phyloP scores from a whole-genome alignment of 257 asterid species.

The Fraxinus excelsior region DNA sequence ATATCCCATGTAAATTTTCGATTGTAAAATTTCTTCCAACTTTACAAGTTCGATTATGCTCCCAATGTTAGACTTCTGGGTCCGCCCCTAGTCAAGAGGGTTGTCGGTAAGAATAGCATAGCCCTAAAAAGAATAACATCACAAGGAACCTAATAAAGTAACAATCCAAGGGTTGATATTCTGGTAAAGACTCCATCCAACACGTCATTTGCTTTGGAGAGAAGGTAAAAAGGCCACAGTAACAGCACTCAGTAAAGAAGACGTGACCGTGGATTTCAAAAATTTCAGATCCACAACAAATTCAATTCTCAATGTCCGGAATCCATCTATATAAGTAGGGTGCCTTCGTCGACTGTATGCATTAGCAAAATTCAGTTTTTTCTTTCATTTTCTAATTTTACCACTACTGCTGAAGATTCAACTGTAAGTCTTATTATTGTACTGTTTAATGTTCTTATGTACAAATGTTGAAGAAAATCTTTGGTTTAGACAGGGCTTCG shows the following conservation, averaged over 20 bases:
- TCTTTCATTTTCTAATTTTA: background rate
- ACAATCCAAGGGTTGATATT: too few species aligned
- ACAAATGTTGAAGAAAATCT: background rate
- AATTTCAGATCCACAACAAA: background rate
- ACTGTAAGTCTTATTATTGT: background rate
- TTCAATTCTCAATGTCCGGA: background rate
- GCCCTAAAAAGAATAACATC: too few species aligned
- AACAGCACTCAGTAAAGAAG: background rate
- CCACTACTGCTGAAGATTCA: background rate
- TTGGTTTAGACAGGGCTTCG: background rate
- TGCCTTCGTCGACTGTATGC: background rate
- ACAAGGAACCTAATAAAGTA: too few species aligned
- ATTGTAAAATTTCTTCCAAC: too few species aligned
- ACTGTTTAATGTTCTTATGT: background rate
- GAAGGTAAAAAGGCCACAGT: background rate
- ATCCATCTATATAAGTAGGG: background rate
- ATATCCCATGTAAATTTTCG: too few species aligned
- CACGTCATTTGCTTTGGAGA: background rate
- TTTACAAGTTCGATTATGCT: too few species aligned
- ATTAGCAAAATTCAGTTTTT: background rate
- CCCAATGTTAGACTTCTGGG: too few species aligned
- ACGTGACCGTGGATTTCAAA: conserved; percentile 3
- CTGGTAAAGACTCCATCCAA: too few species aligned
- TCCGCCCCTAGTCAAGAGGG: too few species aligned
- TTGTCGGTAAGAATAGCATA: too few species aligned